Conservation (phyloP, 2,329 filamentous ascomycete species). For the Microcyclosporella mali region DNA sequence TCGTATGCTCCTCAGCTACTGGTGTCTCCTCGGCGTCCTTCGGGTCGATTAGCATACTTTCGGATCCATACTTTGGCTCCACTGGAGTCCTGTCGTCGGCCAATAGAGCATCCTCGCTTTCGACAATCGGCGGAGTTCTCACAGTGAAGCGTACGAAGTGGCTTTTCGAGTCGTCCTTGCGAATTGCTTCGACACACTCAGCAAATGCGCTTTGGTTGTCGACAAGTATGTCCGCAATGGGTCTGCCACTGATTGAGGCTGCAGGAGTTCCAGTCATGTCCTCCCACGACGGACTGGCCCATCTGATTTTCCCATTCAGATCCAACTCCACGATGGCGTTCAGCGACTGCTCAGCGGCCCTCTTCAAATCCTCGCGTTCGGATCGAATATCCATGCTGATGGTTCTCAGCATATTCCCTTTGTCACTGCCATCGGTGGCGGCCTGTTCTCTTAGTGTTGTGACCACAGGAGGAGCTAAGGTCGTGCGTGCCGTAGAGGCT, state of each 20-base stretch:
- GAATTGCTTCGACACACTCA: slow-evolving; percentile 80
- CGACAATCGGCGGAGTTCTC: slow-evolving; percentile 52
- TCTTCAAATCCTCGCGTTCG: slow-evolving; percentile 86
- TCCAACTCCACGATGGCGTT: slow-evolving; percentile 95
- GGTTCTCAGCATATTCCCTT: slow-evolving; percentile 50
- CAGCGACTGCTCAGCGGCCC: slow-evolving; percentile 91
- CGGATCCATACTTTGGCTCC: slow-evolving; percentile 24
- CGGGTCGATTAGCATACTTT: slow-evolving; percentile 9
- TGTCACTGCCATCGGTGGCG: slow-evolving; percentile 13
- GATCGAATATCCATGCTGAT: slow-evolving; percentile 86
- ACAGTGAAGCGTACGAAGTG: slow-evolving; percentile 80
- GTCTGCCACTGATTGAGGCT: slow-evolving; percentile 65
- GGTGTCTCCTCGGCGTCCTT: background rate
- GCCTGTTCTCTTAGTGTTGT: slow-evolving; percentile 37
- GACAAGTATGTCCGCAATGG: slow-evolving; percentile 74
- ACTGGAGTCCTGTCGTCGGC: slow-evolving; percentile 24
- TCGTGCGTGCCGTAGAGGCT: slow-evolving; percentile 16
- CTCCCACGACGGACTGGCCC: slow-evolving; percentile 94
- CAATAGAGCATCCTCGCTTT: slow-evolving; percentile 42
- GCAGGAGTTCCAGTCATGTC: slow-evolving; percentile 80
- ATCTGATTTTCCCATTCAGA: slow-evolving; percentile 82
- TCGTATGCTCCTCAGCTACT: slow-evolving; percentile 38
- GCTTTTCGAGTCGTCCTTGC: slow-evolving; percentile 86
- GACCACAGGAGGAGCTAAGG: slow-evolving; percentile 40
- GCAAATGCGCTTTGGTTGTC: slow-evolving; percentile 75